A percentile compares a stretch with the other conserved stretches of the same genome.
Evolutionary conservation across 805 yeast genomes (phyloP).

Genomic region (Lipomyces spencermartinsiae): DNA sequence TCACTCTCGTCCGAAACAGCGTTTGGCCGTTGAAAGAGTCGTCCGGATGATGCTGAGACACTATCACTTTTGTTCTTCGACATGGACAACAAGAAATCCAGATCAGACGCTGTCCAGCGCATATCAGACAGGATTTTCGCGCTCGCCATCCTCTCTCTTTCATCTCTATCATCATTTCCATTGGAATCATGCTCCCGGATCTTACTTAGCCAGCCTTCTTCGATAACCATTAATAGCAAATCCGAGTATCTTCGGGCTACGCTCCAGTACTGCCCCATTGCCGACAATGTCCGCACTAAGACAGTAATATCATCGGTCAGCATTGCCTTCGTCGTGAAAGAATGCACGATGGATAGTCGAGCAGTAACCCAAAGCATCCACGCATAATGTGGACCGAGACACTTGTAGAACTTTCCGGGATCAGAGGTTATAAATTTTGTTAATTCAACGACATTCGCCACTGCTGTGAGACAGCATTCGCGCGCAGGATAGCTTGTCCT

Average conservation of each 20-base stretch:
- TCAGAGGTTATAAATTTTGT: slow-evolving; percentile 30
- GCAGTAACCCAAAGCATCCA: slow-evolving; percentile 43
- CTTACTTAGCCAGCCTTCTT: slow-evolving; percentile 40
- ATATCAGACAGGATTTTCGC: slow-evolving; percentile 42
- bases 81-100: slow-evolving; percentile 39
- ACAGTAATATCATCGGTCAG: slow-evolving; percentile 40
- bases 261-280: slow-evolving; percentile 40
- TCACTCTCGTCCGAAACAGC: not conserved
- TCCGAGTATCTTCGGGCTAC: slow-evolving; percentile 41
- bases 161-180: slow-evolving; percentile 27
- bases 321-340: slow-evolving; percentile 36
- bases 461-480: slow-evolving; percentile 37
- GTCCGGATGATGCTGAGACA: not conserved
- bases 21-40: slow-evolving; percentile 8
- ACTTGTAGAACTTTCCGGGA: slow-evolving; percentile 19
- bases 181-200: slow-evolving; percentile 14
- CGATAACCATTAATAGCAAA: slow-evolving; percentile 38
- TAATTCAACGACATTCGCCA: slow-evolving; percentile 32
- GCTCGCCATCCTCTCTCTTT: slow-evolving; percentile 26
- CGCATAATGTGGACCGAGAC: slow-evolving; percentile 44
- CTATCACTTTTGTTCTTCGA: slow-evolving; percentile 14
- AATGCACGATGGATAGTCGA: slow-evolving; percentile 41
- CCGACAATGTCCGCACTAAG: slow-evolving; percentile 33
- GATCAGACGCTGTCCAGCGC: slow-evolving; percentile 43
- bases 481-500: slow-evolving; percentile 40